phyloP scores from a whole-genome alignment of 2,329 filamentous ascomycete genomes.

The Helicocarpus griseus region DNA sequence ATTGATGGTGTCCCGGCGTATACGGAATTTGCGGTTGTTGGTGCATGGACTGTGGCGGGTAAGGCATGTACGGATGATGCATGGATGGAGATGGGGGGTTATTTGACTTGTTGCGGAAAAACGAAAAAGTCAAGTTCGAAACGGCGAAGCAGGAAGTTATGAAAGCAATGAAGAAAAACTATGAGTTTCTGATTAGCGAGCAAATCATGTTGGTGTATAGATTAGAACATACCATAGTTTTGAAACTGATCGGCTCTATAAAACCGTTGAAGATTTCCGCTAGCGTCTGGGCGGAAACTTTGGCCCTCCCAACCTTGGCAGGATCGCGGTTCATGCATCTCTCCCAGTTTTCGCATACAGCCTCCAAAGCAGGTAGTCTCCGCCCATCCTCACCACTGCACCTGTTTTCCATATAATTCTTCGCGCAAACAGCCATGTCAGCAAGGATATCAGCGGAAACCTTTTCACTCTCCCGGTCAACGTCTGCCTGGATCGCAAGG shows the following conservation, averaged over 20 bases:
- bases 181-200: not conserved
- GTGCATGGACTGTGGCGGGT: constrained; percentile 16
- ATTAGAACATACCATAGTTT: constrained; percentile 52
- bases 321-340: constrained; percentile 81
- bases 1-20: constrained; percentile 18
- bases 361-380: constrained; percentile 62
- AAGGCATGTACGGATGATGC: constrained; percentile 15
- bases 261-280: constrained; percentile 92
- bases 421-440: constrained; percentile 63
- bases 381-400: constrained; percentile 52
- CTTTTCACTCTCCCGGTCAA: constrained; percentile 60
- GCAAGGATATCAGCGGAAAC: constrained; percentile 59
- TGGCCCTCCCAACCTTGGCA: constrained; percentile 64
- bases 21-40: constrained; percentile 21
- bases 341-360: constrained; percentile 70
- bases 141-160: constrained; percentile 44
- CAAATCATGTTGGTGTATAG: not conserved
- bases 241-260: constrained; percentile 80
- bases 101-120: constrained; percentile 39
- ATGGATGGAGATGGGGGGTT: constrained; percentile 21
- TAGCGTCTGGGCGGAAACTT: constrained; percentile 76
- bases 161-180: constrained; percentile 30
- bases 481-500: constrained; percentile 62
- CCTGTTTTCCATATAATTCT: constrained; percentile 64
- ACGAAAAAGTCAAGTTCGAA: constrained; percentile 51